These are phyloP conservation scores for Phytopythium litorale DNA, from an alignment of 352 stramenopile genomes.

Conservation along the genomic window DNA sequence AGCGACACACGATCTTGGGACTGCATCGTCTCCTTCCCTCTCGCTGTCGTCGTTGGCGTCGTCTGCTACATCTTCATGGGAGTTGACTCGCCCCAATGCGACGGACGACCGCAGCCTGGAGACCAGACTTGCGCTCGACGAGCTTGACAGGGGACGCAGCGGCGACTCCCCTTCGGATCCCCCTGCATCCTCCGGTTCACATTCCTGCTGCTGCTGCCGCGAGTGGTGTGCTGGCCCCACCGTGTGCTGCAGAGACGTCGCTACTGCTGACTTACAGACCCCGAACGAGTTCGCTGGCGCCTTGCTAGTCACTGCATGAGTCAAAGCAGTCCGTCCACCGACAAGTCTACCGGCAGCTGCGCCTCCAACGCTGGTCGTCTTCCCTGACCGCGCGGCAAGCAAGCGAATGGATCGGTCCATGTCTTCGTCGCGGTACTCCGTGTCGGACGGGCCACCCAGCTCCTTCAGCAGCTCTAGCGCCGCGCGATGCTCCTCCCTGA, in stretches of 20 bases:
- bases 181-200: neutral
- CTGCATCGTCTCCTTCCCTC: neutral
- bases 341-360: neutral
- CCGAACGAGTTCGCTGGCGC: neutral
- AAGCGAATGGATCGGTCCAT: constrained; percentile 6
- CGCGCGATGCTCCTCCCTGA: constrained; percentile 72
- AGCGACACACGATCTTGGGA: neutral
- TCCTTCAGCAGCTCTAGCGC: constrained; percentile 71
- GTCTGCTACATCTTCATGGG: neutral
- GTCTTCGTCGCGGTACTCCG: constrained; percentile 25
- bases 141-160: constrained; percentile 11
- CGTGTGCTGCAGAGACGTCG: neutral
- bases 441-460: constrained; percentile 55
- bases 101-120: constrained; percentile 47
- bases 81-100: constrained; percentile 29
- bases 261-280: neutral
- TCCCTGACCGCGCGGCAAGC: constrained; percentile 2
- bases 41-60: constrained; percentile 12
- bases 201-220: neutral
- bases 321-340: neutral
- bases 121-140: constrained; percentile 36
- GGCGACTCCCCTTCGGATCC: neutral
- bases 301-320: neutral
- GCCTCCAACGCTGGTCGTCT: neutral
- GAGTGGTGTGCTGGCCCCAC: neutral